These are phyloP conservation scores for Tetrapisispora iriomotensis DNA, from an alignment of 805 yeast species.

Conservation along the genomic window DNA sequence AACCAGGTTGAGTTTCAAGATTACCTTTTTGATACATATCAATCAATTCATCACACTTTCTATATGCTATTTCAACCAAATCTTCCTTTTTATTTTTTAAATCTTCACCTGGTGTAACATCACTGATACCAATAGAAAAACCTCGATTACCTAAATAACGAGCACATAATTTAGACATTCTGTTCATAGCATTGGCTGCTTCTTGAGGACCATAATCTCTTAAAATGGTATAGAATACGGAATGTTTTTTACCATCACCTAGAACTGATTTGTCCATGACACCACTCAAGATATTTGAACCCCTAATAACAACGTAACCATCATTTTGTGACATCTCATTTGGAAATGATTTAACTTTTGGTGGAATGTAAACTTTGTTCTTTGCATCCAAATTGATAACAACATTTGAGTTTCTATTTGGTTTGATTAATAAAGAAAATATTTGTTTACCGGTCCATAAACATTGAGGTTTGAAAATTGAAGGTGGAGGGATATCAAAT, in stretches of 20 bases:
- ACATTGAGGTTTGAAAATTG: conserved; percentile 77
- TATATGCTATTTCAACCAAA: conserved; percentile 84
- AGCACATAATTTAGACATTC: conserved; percentile 99
- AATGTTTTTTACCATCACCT: conserved; percentile 97
- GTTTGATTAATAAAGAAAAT: conserved; percentile 76
- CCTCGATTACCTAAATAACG: conserved; percentile 91
- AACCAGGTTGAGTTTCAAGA: conserved; percentile 96
- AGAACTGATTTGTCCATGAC: conserved; percentile 93
- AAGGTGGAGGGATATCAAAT: conserved; percentile 92
- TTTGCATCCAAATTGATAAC: conserved; percentile 89
- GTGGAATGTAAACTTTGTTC: conserved; percentile 80
- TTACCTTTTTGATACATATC: conserved; percentile 69
- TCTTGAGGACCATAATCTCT: conserved; percentile 96
- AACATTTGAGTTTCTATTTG: conserved; percentile 67
- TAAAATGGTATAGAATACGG: conserved; percentile 88
- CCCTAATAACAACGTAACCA: conserved; percentile 84
- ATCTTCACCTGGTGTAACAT: conserved; percentile 85
- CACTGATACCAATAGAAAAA: conserved; percentile 93
- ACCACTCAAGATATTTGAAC: conserved; percentile 82
- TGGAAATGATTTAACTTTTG: conserved; percentile 53
- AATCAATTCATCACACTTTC: conserved; percentile 85
- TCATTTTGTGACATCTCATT: conserved; percentile 97
- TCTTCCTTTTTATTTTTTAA: conserved; percentile 71
- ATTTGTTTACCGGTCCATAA: conserved; percentile 98
- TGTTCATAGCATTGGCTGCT: conserved; percentile 92